These are phyloP conservation scores for Gautieria morchelliformis DNA, from an alignment of 768 basidiomycete genomes.

Conservation along the genomic window DNA sequence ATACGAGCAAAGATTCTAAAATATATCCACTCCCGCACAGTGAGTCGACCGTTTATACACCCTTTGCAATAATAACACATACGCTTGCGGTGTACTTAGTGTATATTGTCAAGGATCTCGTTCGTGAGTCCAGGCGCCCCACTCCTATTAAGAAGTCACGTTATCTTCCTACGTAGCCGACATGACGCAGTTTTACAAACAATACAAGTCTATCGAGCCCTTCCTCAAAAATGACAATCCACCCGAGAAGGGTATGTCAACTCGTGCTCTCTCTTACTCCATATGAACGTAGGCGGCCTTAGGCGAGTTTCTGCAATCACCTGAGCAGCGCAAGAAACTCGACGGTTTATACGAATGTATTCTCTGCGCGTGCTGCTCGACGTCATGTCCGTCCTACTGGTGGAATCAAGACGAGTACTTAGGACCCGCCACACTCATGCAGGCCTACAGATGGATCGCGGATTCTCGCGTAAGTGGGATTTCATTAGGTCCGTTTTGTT, in stretches of 20 bases:
- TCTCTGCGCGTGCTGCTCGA: slow-evolving; percentile 94
- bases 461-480: slow-evolving; percentile 69
- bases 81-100: slow-evolving; percentile 42
- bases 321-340: slow-evolving; percentile 87
- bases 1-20: slow-evolving; percentile 62
- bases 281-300: neutral
- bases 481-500: neutral
- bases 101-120: slow-evolving; percentile 99
- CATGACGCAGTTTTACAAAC: slow-evolving; percentile 91
- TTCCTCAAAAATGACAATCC: slow-evolving; percentile 91
- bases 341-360: slow-evolving; percentile 98
- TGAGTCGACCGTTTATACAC: slow-evolving; percentile 29
- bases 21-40: slow-evolving; percentile 98
- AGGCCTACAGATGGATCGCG: slow-evolving; percentile 96
- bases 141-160: neutral
- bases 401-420: slow-evolving; percentile 99
- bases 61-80: neutral
- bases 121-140: slow-evolving; percentile 34
- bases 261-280: neutral
- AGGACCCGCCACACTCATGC: slow-evolving; percentile 93
- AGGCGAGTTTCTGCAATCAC: slow-evolving; percentile 83
- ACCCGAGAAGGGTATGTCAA: slow-evolving; percentile 42
- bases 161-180: slow-evolving; percentile 31
- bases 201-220: slow-evolving; percentile 99
- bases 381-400: slow-evolving; percentile 97